Base-by-base conservation (phyloP, 192 early-diverging fungal species). In the Coemansia sp. region DNA sequence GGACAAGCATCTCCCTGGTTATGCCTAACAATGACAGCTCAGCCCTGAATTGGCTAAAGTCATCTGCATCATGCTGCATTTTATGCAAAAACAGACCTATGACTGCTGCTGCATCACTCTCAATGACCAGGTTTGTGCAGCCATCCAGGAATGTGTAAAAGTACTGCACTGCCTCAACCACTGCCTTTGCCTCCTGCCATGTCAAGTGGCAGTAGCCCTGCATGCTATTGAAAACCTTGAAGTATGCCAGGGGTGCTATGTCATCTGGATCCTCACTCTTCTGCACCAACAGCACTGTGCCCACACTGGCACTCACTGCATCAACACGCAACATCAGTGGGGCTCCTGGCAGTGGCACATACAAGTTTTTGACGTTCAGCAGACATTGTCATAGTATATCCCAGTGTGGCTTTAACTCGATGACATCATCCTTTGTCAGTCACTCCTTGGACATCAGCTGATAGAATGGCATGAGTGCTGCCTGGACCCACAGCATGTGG, bases 201-300 rank as follows among this genome's bases (percentile, higher is more conserved):
- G 67, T 61, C 14, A 63, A 31, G 21, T 69, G 68, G 4, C 54
- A 42, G 13, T 36, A 31, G 35, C 73, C 73, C 21, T 75, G 73
- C 48, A 31, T n/a, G 3, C 73, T 54, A 27, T 69, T 56, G 33
- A 75, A 75, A 34, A 48, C 63, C 46, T 75, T 75, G 39, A 44
- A 75, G 68, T 75, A 75, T 33, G 73, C 73, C 2, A 69, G 62
- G 4, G 51, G 61, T n/a, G n/a, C n/a, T n/a, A n/a, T n/a, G n/a
- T n/a, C n/a, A n/a, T n/a, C n/a, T n/a, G n/a, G n/a, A n/a, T n/a
- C n/a, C n/a, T n/a, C n/a, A n/a, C n/a, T n/a, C n/a, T n/a, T n/a
- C n/a, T 40, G 39, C 9, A 40, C 9, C 9, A 9, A 40, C 6
- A 40, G n/a, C n/a, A 40, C 4, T 40, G 9, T 40, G 39, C 39